A percentile compares a stretch with the other conserved stretches of the same genome.
These are phyloP conservation scores for Claviceps sp. DNA, from an alignment of 2,329 filamentous ascomycete genomes.

Conservation along the genomic window DNA sequence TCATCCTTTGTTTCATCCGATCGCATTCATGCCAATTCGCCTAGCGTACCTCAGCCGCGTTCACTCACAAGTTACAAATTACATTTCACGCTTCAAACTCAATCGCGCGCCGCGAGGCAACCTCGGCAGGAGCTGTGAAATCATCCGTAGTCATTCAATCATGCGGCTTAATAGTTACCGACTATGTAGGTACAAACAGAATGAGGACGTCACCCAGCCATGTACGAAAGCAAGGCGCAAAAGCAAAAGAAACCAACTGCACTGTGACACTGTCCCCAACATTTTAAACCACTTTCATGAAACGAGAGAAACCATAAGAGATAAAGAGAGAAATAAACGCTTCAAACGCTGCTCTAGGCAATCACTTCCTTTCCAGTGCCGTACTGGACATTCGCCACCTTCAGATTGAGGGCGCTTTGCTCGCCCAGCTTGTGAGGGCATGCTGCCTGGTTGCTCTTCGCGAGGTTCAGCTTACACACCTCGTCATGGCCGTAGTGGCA, in stretches of 20 bases:
- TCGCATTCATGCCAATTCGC: neutral
- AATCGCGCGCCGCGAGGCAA: neutral
- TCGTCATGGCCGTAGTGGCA: constrained; percentile 39
- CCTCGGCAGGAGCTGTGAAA: neutral
- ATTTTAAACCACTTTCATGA: neutral
- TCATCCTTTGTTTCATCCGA: neutral
- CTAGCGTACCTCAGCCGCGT: neutral
- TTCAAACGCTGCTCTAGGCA: constrained; percentile 5
- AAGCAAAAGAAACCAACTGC: neutral
- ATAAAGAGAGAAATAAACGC: neutral
- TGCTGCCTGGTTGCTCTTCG: constrained; percentile 35
- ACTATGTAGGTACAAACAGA: neutral
- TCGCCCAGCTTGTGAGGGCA: constrained; percentile 33
- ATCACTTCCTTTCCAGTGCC: constrained; percentile 27
- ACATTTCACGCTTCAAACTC: neutral
- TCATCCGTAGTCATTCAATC: neutral
- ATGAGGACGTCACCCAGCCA: neutral
- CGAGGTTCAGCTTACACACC: constrained; percentile 33
- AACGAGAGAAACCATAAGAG: neutral
- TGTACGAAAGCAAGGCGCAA: neutral
- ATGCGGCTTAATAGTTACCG: neutral
- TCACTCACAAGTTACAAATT: too few relatives aligned
- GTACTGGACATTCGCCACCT: constrained; percentile 40
- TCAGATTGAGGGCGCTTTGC: constrained; percentile 11
- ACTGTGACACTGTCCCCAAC: neutral